Percentiles rank a stretch among this genome's conserved stretches.
These are phyloP conservation scores for Alternaria conjuncta DNA, from an alignment of 2,329 filamentous ascomycete species.

Conservation along the genomic window DNA sequence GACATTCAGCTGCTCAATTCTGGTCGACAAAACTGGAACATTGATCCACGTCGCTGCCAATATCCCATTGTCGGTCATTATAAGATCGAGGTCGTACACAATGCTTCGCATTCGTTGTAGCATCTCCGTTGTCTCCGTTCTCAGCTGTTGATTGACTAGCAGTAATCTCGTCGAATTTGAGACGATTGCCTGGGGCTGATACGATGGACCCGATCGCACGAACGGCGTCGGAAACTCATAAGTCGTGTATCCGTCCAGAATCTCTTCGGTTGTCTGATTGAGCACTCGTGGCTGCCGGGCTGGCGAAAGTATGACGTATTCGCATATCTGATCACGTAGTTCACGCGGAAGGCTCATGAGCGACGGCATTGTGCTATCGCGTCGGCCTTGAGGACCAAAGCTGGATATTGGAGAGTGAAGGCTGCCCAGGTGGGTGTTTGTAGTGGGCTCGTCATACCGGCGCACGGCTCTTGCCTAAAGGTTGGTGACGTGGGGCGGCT, in stretches of 20 bases:
- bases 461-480: neutral
- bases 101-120: neutral
- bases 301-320: slow-evolving; percentile 9
- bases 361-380: neutral
- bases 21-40: slow-evolving; percentile 13
- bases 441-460: neutral
- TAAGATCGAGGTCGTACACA: slow-evolving; percentile 18
- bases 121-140: slow-evolving; percentile 13
- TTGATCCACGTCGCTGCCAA: slow-evolving; percentile 20
- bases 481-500: neutral
- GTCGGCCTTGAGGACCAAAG: neutral
- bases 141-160: slow-evolving; percentile 20
- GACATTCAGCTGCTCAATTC: slow-evolving; percentile 13
- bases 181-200: neutral
- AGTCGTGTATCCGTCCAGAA: neutral
- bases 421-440: neutral
- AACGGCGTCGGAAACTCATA: neutral
- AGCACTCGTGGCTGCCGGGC: slow-evolving; percentile 4
- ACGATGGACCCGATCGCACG: neutral
- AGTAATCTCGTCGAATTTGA: slow-evolving; percentile 8
- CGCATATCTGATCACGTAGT: slow-evolving; percentile 23
- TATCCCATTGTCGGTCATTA: slow-evolving; percentile 19
- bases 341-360: slow-evolving; percentile 21
- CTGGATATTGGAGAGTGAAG: neutral
- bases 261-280: slow-evolving; percentile 1